phyloP scores from a whole-genome alignment of 176 grass and related monocot genomes.

The Triticum turgidum region DNA sequence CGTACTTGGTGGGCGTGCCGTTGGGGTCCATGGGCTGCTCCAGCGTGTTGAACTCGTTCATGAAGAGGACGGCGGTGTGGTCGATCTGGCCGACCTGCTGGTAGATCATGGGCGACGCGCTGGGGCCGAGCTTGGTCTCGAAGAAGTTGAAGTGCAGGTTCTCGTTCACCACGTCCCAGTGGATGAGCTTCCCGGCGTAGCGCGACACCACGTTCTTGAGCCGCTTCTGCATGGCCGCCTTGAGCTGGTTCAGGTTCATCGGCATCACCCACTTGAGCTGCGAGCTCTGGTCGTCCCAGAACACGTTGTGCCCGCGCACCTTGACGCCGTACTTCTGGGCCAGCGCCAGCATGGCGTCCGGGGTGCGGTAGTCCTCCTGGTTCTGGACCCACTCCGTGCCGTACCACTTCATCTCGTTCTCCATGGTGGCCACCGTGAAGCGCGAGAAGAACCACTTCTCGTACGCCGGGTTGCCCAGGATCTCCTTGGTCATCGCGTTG shows the following conservation, averaged over 20 bases:
- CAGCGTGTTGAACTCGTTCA: constrained; percentile 71
- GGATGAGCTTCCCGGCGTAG: constrained; percentile 33
- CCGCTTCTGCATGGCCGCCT: constrained; percentile 25
- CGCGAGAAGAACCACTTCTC: constrained; percentile 70
- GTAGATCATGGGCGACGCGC: constrained; percentile 46
- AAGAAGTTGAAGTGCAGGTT: constrained; percentile 65
- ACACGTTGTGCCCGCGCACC: constrained; percentile 59
- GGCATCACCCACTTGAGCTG: constrained; percentile 17
- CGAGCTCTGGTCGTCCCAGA: constrained; percentile 50
- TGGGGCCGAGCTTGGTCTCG: constrained; percentile 40
- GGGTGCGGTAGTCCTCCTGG: constrained; percentile 42
- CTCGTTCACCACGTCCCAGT: constrained; percentile 76
- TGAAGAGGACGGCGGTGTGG: constrained; percentile 28
- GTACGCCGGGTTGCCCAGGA: constrained; percentile 31
- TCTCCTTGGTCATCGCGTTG: constrained; percentile 32
- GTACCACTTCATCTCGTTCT: constrained; percentile 99
- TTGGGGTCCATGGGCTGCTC: constrained; percentile 38
- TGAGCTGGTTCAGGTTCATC: neutral
- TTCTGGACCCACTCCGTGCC: constrained; percentile 40
- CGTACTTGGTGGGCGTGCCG: constrained; percentile 34
- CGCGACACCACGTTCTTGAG: constrained; percentile 27
- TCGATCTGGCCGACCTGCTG: constrained; percentile 35
- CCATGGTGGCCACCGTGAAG: constrained; percentile 84
- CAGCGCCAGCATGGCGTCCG: constrained; percentile 53
- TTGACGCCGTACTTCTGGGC: constrained; percentile 21